A percentile compares a stretch with the other conserved stretches of the same genome.
Evolutionary conservation across 1,139 yeast species (phyloP).

Genomic region (Blastobotrys illinoisensis): DNA sequence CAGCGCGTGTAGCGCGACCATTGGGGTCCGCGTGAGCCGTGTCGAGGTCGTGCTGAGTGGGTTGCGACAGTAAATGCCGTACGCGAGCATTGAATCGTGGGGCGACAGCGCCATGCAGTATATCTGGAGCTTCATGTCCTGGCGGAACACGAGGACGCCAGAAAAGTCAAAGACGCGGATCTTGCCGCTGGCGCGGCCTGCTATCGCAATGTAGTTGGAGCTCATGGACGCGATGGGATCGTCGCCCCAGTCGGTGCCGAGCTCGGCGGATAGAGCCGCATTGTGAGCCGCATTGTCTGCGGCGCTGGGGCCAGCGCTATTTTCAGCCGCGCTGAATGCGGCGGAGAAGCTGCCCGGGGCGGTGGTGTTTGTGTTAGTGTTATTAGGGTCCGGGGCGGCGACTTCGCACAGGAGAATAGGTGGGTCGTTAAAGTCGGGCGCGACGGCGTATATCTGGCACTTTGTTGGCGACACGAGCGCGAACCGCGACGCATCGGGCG

Average conservation of each 20-base stretch:
- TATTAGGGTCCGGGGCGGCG: background rate
- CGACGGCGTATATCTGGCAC: constrained; percentile 66
- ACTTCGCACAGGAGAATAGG: constrained; percentile 58
- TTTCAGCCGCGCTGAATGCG: background rate
- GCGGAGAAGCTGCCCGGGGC: background rate
- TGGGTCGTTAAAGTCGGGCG: constrained; percentile 38
- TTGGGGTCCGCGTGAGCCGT: constrained; percentile 4
- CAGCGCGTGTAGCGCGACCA: constrained; percentile 9
- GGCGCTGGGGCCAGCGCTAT: constrained; percentile 40
- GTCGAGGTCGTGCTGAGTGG: constrained; percentile 6
- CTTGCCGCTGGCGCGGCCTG: constrained; percentile 64
- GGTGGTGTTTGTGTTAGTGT: background rate
- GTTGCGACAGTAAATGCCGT: constrained; percentile 49
- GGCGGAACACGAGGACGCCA: constrained; percentile 59
- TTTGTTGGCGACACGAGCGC: constrained; percentile 60
- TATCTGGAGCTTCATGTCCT: constrained; percentile 68
- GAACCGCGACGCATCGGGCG: constrained; percentile 56
- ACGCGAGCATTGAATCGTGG: constrained; percentile 60
- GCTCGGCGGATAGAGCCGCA: constrained; percentile 4
- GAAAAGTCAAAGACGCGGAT: constrained; percentile 59
- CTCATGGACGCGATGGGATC: constrained; percentile 62
- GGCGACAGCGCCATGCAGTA: constrained; percentile 70
- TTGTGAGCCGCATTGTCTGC: constrained; percentile 6
- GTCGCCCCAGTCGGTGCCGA: constrained; percentile 43
- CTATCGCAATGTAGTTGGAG: constrained; percentile 53